Evolutionary conservation across 169 alveolate species (phyloP), one percentile per base, ranked within the genome.

Genomic region (Plasmodium chabaudi): DNA sequence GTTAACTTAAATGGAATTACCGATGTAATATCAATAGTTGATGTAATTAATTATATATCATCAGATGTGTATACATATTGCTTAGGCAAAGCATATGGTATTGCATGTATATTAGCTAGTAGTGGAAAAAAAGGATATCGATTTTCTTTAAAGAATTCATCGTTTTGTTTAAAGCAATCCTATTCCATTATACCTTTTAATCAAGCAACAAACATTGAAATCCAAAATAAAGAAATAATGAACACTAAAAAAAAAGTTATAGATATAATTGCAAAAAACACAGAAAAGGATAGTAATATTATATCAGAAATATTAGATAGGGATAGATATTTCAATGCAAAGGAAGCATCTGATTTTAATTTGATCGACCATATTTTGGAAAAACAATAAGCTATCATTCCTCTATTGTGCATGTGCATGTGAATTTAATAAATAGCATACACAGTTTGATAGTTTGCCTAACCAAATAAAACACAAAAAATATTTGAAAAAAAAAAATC

Each of bases 81-180:
- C n/a, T 47, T 65, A 51, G 70, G 63, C n/a, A 77, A 93, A 90
- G 94, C 95, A 5, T 93, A 90, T 68, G 95, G 95, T 0, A 86
- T 93, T 44, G 88, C 94, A n/a, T 92, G 94, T 27, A 55, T 91
- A 47, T 72, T 93, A 72, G 91, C 93, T 44, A 87, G 94, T 23
- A 86, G 94, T 27, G 95, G 95, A 21, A 88, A 92, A 61, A 89
- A 87, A 27, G 94, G 94, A 13, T 91, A 87, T 68, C 90, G 95
- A 0, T 93, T 86, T 67, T 93, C 92, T n/a, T 79, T 93, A 23
- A 93, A 93, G 23, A 87, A 91, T 3, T 87, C 95, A 7, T 91
- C 88, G 9, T 88, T 93, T 46, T 87, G 91, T n/a, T 61, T 93
- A 77, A 61, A 92, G 6, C 95, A 93, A 75, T 86, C 94, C 0